Evolutionary conservation across 2,329 filamentous ascomycete species (phyloP), one percentile per base, ranked within the genome.

Genomic region (Talaromyces atroroseus): DNA sequence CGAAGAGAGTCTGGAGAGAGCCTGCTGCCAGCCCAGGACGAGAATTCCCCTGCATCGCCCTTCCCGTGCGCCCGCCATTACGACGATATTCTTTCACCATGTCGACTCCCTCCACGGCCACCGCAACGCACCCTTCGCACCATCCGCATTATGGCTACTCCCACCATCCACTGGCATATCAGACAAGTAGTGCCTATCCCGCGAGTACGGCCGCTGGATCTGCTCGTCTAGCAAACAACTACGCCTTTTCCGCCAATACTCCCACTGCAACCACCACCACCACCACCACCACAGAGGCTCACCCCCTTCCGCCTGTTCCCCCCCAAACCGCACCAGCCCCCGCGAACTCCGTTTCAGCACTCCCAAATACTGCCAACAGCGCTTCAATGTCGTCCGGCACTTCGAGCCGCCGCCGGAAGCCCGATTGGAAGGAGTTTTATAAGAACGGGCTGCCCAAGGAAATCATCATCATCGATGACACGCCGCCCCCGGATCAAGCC

Each of bases 391-490:
- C 74, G 49, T 65, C 74, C 59, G 65, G 71, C 57, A 69, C 72
- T 61, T 69, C 76, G 61, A 68, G 69, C 68, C 72, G 64, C 80
- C 60, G 71, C 68, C 69, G 81, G 80, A 69, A 84, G 62, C 87
- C 88, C 50, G 86, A 94, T 72, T 94, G 89, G 89, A 79, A 82
- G 57, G 83, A 81, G 61, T 94, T 92, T 68, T 92, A 92, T 72
- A 87, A 87, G 69, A 92, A 92, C 71, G 89, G 89, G 3, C 76
- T 91, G 24, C 89, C 89, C 23, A 87, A 90, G 69, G 89, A 94
- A 75, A 85, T 94, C 68, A 92, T 94, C 67, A 85, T 92, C 65
- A 94, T 94, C 42, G 72, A 75, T 60, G 87, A 92, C 70, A 85
- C 83, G 4, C 87, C 87, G 52, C 72, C 74, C 11, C 79, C 78